Percentiles rank a stretch among this genome's conserved stretches.
phyloP scores from a whole-genome alignment of 2,329 filamentous ascomycete species.

The Arachnomyces sp. region DNA sequence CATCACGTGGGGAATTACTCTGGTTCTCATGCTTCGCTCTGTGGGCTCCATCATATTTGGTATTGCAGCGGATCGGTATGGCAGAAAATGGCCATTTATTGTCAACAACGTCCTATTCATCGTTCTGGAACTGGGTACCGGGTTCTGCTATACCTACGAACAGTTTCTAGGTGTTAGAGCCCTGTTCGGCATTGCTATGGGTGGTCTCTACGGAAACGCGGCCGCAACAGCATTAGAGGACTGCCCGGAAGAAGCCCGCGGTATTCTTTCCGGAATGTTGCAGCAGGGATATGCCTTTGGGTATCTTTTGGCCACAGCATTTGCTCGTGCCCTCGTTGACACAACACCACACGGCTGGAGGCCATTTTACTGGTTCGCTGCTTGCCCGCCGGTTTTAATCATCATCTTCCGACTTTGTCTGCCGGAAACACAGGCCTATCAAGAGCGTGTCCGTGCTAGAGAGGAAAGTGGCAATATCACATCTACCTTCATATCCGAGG shows the following conservation, averaged over 20 bases:
- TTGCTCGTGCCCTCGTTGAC: slow-evolving; percentile 44
- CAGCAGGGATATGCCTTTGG: slow-evolving; percentile 59
- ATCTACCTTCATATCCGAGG: slow-evolving; percentile 64
- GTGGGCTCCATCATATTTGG: slow-evolving; percentile 53
- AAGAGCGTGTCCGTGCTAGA: slow-evolving; percentile 56
- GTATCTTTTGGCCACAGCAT: slow-evolving; percentile 53
- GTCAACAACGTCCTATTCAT: slow-evolving; percentile 56
- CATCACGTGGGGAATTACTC: slow-evolving; percentile 50
- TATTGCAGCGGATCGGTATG: slow-evolving; percentile 45
- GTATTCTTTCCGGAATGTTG: slow-evolving; percentile 53
- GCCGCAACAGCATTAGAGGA: slow-evolving; percentile 56
- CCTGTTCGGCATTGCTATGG: slow-evolving; percentile 57
- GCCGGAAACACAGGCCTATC: slow-evolving; percentile 69
- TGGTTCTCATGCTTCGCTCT: slow-evolving; percentile 53
- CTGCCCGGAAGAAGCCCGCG: slow-evolving; percentile 49
- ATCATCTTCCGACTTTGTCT: slow-evolving; percentile 70
- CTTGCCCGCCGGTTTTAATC: slow-evolving; percentile 68
- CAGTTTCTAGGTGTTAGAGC: slow-evolving; percentile 52
- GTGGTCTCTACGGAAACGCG: slow-evolving; percentile 53
- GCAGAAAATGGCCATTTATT: slow-evolving; percentile 52
- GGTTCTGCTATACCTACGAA: slow-evolving; percentile 50
- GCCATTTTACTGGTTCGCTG: slow-evolving; percentile 83
- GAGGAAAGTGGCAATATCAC: slow-evolving; percentile 52
- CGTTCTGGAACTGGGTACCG: slow-evolving; percentile 51
- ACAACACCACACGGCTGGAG: slow-evolving; percentile 76